Evolutionary conservation across 2,329 filamentous ascomycete species (phyloP), one percentile per base, ranked within the genome.

Genomic region (Pleomassaria siparia): DNA sequence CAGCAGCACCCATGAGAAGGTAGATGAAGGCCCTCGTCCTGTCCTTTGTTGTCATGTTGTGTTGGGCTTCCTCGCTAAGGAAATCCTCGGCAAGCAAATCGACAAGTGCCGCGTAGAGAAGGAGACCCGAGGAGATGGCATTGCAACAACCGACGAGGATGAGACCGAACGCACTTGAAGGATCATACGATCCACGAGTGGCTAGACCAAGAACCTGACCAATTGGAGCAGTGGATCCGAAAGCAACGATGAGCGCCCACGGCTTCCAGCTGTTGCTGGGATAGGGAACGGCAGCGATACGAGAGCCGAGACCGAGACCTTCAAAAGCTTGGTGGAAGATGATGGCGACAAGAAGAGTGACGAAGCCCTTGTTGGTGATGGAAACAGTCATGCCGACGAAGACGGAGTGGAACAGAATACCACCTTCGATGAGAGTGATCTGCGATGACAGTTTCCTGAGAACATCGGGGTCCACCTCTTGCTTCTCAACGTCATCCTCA

Each of bases 121-220:
- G 65, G 22, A 85, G 74, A 61, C 82, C 82, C 21, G 70, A 83
- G 1, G 82, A 85, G 74, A 86, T 85, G 21, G 83, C 81, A 57
- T 86, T 86, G 68, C 85, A 86, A 1, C 82, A 65, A 37, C 83
- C 83, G 10, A 86, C 82, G 41, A 86, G 78, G 49, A 86, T 83
- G 22, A 86, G 64, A 25, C 82, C 83, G 47, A 85, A 81, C 8
- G 82, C 82, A 46, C 81, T 83, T 49, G 83, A 77, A 0, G 83
- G 83, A 47, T 86, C 82, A 52, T 86, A 86, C 3, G 75, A 74
- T 58, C 77, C 78, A 45, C 80, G 75, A 1, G 80, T 79, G 4
- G 75, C 53, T 9, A 86, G 74, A 20, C 83, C 83, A 49, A 86
- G 84, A 8, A 82, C 82, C 59, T 86, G 83, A 1, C 84, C 83